These are phyloP conservation scores for Apiospora pterosperma DNA, from an alignment of 2,329 filamentous ascomycete genomes.

Conservation along the genomic window DNA sequence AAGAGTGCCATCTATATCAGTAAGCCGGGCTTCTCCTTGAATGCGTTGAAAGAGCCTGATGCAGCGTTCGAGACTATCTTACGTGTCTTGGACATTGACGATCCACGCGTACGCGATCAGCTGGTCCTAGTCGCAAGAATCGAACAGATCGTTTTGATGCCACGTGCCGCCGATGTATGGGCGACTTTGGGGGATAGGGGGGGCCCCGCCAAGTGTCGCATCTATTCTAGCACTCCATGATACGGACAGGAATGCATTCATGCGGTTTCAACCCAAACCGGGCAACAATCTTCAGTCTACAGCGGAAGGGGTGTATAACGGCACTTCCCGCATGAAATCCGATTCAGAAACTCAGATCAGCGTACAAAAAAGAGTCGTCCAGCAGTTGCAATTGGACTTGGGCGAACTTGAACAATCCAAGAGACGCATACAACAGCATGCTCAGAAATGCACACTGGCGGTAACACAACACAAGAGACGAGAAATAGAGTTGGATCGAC, in stretches of 20 bases:
- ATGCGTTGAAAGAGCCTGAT: conserved; percentile 70
- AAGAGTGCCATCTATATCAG: conserved; percentile 62
- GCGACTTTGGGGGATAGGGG: background rate
- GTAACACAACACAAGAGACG: conserved; percentile 45
- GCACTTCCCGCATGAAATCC: conserved; percentile 71
- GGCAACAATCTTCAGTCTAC: conserved; percentile 28
- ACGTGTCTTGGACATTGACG: conserved; percentile 76
- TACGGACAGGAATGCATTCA: background rate
- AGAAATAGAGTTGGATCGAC: conserved; percentile 42
- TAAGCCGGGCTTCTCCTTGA: conserved; percentile 52
- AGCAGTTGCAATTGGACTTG: conserved; percentile 54
- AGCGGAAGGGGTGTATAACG: conserved; percentile 15
- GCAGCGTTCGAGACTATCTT: conserved; percentile 71
- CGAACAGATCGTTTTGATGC: conserved; percentile 72
- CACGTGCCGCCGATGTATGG: background rate
- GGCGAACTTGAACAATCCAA: conserved; percentile 47
- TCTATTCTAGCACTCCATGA: background rate
- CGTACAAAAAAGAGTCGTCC: conserved; percentile 45
- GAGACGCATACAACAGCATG: conserved; percentile 42
- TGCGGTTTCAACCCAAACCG: background rate
- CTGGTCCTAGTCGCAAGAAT: conserved; percentile 80
- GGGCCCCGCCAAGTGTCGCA: background rate
- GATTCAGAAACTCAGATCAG: conserved; percentile 66
- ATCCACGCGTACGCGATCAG: conserved; percentile 73
- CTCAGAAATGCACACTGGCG: conserved; percentile 41